phyloP scores from a whole-genome alignment of 2,329 filamentous ascomycete species.

The Penicillium nordicum region DNA sequence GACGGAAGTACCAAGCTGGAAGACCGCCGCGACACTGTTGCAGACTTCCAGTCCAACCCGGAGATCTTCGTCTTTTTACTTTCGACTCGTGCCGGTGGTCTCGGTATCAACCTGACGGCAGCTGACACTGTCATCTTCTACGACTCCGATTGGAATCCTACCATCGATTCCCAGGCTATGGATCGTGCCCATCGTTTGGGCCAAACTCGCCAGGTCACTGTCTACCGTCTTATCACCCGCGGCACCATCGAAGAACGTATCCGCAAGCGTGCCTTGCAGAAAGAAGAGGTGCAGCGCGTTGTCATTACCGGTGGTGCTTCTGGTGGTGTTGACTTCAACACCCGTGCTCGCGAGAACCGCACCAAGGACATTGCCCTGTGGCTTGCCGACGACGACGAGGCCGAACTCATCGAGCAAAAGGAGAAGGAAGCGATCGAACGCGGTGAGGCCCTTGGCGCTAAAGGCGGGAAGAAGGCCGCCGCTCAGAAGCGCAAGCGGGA shows the following conservation, averaged over 20 bases:
- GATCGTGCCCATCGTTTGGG: conserved; percentile 96
- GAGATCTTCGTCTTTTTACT: conserved; percentile 97
- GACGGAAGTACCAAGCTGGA: conserved; percentile 97
- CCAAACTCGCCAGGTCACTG: conserved; percentile 91
- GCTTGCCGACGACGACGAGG: conserved; percentile 96
- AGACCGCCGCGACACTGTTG: conserved; percentile 91
- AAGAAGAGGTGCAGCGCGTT: conserved; percentile 96
- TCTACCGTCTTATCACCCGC: conserved; percentile 94
- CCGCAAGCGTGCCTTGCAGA: conserved; percentile 91
- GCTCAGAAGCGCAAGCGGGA: conserved; percentile 57
- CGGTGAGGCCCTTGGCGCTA: conserved; percentile 61
- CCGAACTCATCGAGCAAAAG: conserved; percentile 86
- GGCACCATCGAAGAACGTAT: conserved; percentile 98
- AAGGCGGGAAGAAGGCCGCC: conserved; percentile 58
- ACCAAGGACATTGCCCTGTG: conserved; percentile 99
- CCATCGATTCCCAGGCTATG: conserved; percentile 98
- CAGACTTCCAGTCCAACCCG: conserved; percentile 90
- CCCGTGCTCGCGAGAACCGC: conserved; percentile 81
- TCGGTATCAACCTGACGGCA: conserved; percentile 94
- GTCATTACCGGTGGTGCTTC: conserved; percentile 84
- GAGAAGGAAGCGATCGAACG: conserved; percentile 77
- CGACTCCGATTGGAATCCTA: conserved; percentile 99
- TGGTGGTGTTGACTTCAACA: conserved; percentile 93
- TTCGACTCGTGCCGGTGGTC: conserved; percentile 91
- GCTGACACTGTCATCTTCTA: conserved; percentile 99